These are phyloP conservation scores for Rhizoclosmatium sp. DNA, from an alignment of 192 early-diverging fungal species.

Conservation along the genomic window DNA sequence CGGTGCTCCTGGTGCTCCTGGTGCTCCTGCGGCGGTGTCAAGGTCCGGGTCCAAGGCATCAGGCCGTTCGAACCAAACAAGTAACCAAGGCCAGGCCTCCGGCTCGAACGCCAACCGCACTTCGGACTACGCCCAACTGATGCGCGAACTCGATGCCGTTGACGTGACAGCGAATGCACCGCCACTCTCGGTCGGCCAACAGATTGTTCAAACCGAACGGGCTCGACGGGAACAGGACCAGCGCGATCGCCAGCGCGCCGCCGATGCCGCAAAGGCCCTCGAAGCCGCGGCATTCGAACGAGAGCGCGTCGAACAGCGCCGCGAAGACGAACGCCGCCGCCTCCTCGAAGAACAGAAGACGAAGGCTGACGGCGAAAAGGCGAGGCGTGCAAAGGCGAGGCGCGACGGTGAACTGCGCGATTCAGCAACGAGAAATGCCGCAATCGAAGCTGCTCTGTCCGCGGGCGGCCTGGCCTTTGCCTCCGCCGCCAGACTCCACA, in stretches of 20 bases:
- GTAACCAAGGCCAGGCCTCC: neutral
- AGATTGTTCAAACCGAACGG: slow-evolving; percentile 32
- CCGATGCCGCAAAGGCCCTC: slow-evolving; percentile 34
- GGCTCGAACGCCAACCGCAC: neutral
- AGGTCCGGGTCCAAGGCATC: neutral
- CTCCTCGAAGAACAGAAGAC: slow-evolving; percentile 61
- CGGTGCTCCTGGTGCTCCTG: neutral
- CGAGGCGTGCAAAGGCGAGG: slow-evolving; percentile 25
- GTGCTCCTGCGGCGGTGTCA: neutral
- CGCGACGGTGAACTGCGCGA: slow-evolving; percentile 23
- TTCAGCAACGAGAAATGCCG: slow-evolving; percentile 8
- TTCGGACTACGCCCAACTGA: neutral
- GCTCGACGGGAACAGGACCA: slow-evolving; percentile 55
- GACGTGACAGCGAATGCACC: neutral
- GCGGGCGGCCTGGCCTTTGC: slow-evolving; percentile 21
- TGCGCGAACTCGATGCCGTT: neutral
- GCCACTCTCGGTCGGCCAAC: slow-evolving; percentile 11
- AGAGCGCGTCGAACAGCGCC: slow-evolving; percentile 51
- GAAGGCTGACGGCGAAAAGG: slow-evolving; percentile 35
- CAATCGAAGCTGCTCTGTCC: neutral
- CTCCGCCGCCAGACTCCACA: neutral
- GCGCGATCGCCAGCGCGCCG: slow-evolving; percentile 47
- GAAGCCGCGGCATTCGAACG: slow-evolving; percentile 26
- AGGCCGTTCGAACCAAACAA: neutral
- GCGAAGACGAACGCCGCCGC: slow-evolving; percentile 52